phyloP scores from a whole-genome alignment of 768 basidiomycete species.

The Tylopilus felleus region DNA sequence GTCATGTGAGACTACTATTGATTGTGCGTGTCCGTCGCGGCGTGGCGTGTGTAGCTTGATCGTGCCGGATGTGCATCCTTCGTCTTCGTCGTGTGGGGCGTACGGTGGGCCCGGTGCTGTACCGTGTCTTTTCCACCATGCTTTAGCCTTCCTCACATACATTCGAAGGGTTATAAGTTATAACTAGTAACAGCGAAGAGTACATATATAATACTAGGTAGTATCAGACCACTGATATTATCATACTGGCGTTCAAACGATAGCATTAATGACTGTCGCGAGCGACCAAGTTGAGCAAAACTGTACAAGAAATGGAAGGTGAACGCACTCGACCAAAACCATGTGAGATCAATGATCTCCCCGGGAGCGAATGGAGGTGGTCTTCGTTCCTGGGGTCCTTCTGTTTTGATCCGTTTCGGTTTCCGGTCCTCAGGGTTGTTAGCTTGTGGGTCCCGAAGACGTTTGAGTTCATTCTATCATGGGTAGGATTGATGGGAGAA shows the following conservation, averaged over 20 bases:
- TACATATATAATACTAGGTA: too few species aligned
- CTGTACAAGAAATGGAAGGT: background rate
- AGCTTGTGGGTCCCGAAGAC: conserved; percentile 9
- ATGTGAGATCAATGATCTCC: conserved; percentile 20
- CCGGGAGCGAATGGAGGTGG: background rate
- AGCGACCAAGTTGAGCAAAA: background rate
- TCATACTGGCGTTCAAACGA: background rate
- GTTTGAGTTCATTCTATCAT: background rate
- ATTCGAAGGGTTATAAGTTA: too few species aligned
- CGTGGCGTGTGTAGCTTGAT: too few species aligned
- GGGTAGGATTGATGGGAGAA: background rate
- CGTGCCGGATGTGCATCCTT: too few species aligned
- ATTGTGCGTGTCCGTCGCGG: too few species aligned
- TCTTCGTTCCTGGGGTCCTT: background rate
- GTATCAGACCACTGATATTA: too few species aligned
- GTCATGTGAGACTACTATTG: too few species aligned
- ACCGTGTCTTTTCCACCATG: too few species aligned
- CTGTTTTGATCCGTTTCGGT: conserved; percentile 17
- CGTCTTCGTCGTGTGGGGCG: too few species aligned
- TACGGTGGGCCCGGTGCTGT: too few species aligned
- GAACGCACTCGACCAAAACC: background rate
- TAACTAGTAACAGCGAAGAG: too few species aligned
- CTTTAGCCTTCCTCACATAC: too few species aligned
- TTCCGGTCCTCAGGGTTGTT: conserved; percentile 4
- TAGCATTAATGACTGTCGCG: background rate